Conservation (phyloP, 495 filamentous ascomycete genomes). For the Penicillium lividum region DNA sequence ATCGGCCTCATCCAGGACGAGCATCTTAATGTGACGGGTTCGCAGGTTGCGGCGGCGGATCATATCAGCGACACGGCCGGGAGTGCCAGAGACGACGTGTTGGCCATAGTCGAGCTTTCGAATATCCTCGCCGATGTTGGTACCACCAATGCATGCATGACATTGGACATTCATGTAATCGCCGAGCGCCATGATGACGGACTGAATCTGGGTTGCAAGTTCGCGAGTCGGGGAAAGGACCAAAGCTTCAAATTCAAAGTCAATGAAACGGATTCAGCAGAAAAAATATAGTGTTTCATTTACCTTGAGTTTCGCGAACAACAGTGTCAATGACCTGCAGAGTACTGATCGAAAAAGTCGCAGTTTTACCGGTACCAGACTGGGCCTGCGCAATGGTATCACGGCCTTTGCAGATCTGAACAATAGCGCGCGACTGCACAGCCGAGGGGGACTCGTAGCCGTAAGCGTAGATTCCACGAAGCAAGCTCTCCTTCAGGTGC, state of each 20-base stretch:
- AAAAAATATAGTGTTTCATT: conserved; percentile 1
- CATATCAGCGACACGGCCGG: conserved; percentile 97
- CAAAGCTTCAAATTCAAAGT: conserved; percentile 56
- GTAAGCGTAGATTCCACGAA: conserved; percentile 97
- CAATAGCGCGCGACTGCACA: conserved; percentile 95
- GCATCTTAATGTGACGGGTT: conserved; percentile 97
- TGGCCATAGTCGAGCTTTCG: conserved; percentile 95
- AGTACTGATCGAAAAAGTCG: conserved; percentile 97
- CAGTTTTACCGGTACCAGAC: conserved; percentile 98
- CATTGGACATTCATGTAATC: conserved; percentile 99
- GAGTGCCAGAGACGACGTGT: conserved; percentile 95
- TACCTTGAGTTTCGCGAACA: conserved; percentile 80
- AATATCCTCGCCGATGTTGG: conserved; percentile 96
- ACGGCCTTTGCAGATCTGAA: conserved; percentile 97
- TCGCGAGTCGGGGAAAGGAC: conserved; percentile 98
- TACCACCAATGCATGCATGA: conserved; percentile 97
- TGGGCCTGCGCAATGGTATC: conserved; percentile 99
- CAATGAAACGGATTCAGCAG: not conserved
- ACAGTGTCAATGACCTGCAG: conserved; percentile 89
- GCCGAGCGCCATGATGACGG: conserved; percentile 93
- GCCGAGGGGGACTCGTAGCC: conserved; percentile 97
- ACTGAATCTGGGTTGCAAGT: conserved; percentile 97
- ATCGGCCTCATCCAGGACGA: conserved; percentile 97
- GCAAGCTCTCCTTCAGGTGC: conserved; percentile 92
- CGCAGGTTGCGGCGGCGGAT: conserved; percentile 93